These are phyloP conservation scores for Xylariaceae sp. DNA, from an alignment of 2,329 filamentous ascomycete genomes.

Conservation along the genomic window DNA sequence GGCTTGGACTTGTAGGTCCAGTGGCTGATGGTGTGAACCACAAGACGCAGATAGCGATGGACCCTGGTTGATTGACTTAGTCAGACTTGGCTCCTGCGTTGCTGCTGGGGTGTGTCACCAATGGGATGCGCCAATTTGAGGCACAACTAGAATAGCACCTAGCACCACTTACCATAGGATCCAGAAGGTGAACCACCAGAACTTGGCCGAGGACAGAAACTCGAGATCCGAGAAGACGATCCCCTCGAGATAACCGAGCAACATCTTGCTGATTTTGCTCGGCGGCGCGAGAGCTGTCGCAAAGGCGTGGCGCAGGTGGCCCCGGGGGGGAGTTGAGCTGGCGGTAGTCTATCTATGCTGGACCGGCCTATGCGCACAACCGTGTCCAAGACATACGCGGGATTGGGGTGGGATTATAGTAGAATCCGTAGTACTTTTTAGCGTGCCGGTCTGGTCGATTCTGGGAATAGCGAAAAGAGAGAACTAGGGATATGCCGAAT, in stretches of 20 bases:
- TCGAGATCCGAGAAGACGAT: constrained; percentile 27
- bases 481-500: neutral
- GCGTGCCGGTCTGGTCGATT: neutral
- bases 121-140: constrained; percentile 10
- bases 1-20: constrained; percentile 83
- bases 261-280: constrained; percentile 19
- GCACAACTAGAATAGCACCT: too few species aligned
- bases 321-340: neutral
- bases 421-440: neutral
- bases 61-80: constrained; percentile 48
- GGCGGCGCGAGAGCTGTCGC: neutral
- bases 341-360: neutral
- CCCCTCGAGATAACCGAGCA: constrained; percentile 16
- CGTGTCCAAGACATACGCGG: neutral
- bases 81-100: constrained; percentile 21
- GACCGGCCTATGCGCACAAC: neutral
- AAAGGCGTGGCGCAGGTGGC: neutral
- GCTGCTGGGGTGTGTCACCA: constrained; percentile 21
- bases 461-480: neutral
- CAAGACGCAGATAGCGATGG: constrained; percentile 79
- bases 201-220: constrained; percentile 41
- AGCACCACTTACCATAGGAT: constrained; percentile 42
- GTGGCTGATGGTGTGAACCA: constrained; percentile 80
- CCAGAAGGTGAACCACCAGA: constrained; percentile 44
- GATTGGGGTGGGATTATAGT: neutral